phyloP scores from a whole-genome alignment of 805 yeast genomes.

The Tetrapisispora iriomotensis region DNA sequence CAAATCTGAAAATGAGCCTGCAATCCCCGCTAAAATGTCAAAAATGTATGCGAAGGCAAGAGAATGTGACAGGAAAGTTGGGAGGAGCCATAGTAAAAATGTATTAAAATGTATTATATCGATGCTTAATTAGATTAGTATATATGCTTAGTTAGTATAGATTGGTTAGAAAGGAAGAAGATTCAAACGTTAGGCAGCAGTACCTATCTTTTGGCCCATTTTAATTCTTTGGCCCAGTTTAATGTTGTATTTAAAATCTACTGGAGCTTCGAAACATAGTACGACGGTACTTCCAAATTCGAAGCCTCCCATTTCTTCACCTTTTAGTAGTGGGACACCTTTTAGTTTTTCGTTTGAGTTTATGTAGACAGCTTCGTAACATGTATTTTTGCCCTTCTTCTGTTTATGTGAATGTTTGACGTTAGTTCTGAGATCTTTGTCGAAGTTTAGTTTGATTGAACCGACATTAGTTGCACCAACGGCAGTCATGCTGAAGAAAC shows the following conservation, averaged over 20 bases:
- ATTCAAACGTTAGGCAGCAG: neutral
- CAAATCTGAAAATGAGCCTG: too few relatives aligned
- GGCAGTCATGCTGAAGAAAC: conserved; percentile 96
- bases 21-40: too few relatives aligned
- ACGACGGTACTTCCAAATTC: conserved; percentile 93
- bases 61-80: too few relatives aligned
- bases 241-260: conserved; percentile 59
- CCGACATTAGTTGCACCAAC: conserved; percentile 99
- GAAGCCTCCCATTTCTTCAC: conserved; percentile 95
- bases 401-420: conserved; percentile 45
- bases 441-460: conserved; percentile 83
- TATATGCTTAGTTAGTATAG: too few relatives aligned
- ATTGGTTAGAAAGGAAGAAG: too few relatives aligned
- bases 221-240: conserved; percentile 64
- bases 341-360: conserved; percentile 53
- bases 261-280: conserved; percentile 91
- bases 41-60: too few relatives aligned
- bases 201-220: conserved; percentile 76
- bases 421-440: conserved; percentile 81
- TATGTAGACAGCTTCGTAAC: conserved; percentile 88
- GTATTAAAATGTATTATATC: too few relatives aligned
- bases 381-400: conserved; percentile 20
- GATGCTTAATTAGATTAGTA: too few relatives aligned
- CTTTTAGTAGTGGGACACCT: conserved; percentile 82
- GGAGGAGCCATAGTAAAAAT: too few relatives aligned